Base-by-base conservation (phyloP, 2,329 filamentous ascomycete species). In the Endoconidiophora polonica region DNA sequence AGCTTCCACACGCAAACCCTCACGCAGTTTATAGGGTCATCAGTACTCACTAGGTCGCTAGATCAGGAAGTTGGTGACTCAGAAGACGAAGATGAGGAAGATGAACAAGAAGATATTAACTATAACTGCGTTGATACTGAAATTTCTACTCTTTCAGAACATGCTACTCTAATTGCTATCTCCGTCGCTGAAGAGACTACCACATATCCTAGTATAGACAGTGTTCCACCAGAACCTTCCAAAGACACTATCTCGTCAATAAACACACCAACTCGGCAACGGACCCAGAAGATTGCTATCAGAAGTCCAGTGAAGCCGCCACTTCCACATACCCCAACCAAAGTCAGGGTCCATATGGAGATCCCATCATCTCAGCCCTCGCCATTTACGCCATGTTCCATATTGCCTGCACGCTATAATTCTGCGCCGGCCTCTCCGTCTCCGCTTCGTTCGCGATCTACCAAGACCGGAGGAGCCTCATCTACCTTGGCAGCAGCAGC, bases 271-370 rank as follows among this genome's bases (percentile, higher is more conserved):
- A 47, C 16, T 38, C 42, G 24, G 14, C 47, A 12, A 16, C 14
- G 7, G 47, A 18, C 14, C n/a, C 20, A 36, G 22, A 38, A 36
- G n/a, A 26, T 40, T 26, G 18, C 2, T 44, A 18, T 40, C 5
- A 36, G 18, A 23, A 49, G 18, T 23, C 29, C 20, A 29, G 42
- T 22, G 39, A 42, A 3, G 39, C 40, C 16, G 29, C 18, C 7
- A n/a, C 58, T 67, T 4, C 68, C 68, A 0, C 65, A 69, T 52
- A 72, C 69, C 4, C 69, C 68, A 0, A 54, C 55, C 1, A 63
- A 62, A 16, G 7, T 9, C 46, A 58, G 55, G 10, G 58, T 58
- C 16, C 62, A 61, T 36, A 56, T 62, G 2, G 67, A 71, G 54
- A 66, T 72, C 5, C 68, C 68, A 1, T 69, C 68, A 0, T 72